A percentile compares a stretch with the other conserved stretches of the same genome.
Evolutionary conservation across 306 rosid genomes (phyloP).

Genomic region (Castanopsis chinensis): DNA sequence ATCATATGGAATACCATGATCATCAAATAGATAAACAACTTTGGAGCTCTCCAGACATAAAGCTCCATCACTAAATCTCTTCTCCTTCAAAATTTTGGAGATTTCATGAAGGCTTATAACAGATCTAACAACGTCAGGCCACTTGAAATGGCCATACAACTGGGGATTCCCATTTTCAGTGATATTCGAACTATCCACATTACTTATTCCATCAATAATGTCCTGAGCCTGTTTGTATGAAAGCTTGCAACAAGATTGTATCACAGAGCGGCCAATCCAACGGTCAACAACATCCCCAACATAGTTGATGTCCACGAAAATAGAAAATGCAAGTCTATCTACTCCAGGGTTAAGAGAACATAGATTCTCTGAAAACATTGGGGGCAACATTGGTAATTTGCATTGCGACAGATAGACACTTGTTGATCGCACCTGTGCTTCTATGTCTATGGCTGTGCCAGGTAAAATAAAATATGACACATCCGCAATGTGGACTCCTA

Average conservation of each 20-base stretch:
- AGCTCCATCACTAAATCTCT: slow-evolving; percentile 77
- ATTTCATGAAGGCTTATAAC: slow-evolving; percentile 57
- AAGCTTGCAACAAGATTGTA: slow-evolving; percentile 87
- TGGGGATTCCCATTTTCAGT: slow-evolving; percentile 37
- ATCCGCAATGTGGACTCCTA: slow-evolving; percentile 90
- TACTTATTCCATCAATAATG: slow-evolving; percentile 53
- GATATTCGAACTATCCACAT: slow-evolving; percentile 27
- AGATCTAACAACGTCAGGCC: slow-evolving; percentile 63
- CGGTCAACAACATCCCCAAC: slow-evolving; percentile 62
- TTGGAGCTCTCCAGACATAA: slow-evolving; percentile 64
- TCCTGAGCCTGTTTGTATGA: slow-evolving; percentile 75
- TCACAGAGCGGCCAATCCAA: slow-evolving; percentile 84
- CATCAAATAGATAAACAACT: slow-evolving; percentile 57
- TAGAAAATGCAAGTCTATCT: slow-evolving; percentile 76
- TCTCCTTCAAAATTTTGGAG: slow-evolving; percentile 52
- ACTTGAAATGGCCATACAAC: slow-evolving; percentile 60
- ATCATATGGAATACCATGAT: slow-evolving; percentile 64
- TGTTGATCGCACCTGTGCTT: slow-evolving; percentile 74
- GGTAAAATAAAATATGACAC: slow-evolving; percentile 81
- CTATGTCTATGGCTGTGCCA: slow-evolving; percentile 58
- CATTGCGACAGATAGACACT: slow-evolving; percentile 62
- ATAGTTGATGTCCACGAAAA: slow-evolving; percentile 58
- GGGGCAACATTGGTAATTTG: slow-evolving; percentile 81
- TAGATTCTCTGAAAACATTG: slow-evolving; percentile 60
- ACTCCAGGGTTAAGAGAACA: slow-evolving; percentile 86